phyloP scores from a whole-genome alignment of 169 alveolate species.

The Cryptosporidium xiaoi region DNA sequence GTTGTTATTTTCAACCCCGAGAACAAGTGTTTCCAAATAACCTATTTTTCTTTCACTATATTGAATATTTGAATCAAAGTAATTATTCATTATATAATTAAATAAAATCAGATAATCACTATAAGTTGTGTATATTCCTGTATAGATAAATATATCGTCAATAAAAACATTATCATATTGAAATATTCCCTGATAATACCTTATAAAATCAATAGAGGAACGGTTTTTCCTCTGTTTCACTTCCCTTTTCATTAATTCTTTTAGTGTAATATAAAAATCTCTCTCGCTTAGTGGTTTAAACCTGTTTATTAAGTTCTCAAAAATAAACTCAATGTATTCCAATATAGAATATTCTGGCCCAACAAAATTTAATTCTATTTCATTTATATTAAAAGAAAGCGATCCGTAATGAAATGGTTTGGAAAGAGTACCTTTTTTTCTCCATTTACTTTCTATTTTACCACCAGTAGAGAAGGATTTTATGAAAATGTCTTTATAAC shows the following conservation, averaged over 20 bases:
- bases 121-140: conserved; percentile 41
- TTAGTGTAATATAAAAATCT: conserved; percentile 9
- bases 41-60: conserved; percentile 24
- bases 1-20: not conserved
- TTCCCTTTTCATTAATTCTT: conserved; percentile 11
- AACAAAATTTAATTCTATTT: conserved; percentile 43
- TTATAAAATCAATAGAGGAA: conserved; percentile 45
- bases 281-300: conserved; percentile 35
- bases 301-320: not conserved
- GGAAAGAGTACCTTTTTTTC: conserved; percentile 13
- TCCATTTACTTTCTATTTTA: conserved; percentile 26
- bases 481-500: conserved; percentile 17
- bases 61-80: not conserved
- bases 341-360: conserved; percentile 28
- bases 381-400: not conserved
- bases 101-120: conserved; percentile 22
- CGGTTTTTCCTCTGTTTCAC: conserved; percentile 43
- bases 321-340: not conserved
- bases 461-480: not conserved
- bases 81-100: conserved; percentile 26
- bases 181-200: conserved; percentile 61
- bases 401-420: conserved; percentile 65
- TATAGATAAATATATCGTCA: conserved; percentile 20
- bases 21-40: conserved; percentile 28
- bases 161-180: conserved; percentile 48